These are phyloP conservation scores for Xylaria sp. DNA, from an alignment of 2,329 filamentous ascomycete species.

Conservation along the genomic window DNA sequence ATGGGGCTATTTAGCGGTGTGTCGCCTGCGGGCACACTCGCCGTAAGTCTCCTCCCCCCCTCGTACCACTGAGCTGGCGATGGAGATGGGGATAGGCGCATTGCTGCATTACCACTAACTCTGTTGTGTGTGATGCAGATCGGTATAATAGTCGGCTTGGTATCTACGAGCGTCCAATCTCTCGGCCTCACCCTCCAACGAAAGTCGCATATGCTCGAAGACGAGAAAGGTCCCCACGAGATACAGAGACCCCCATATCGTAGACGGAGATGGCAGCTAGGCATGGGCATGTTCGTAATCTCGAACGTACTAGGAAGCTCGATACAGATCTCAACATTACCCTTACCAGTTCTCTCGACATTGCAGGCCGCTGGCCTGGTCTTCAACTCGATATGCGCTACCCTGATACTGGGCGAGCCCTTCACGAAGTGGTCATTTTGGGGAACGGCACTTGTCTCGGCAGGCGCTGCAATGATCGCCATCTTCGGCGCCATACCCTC, in stretches of 20 bases:
- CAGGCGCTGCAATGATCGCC: slow-evolving; percentile 90
- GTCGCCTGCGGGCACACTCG: slow-evolving; percentile 74
- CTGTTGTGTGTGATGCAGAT: slow-evolving; percentile 65
- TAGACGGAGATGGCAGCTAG: slow-evolving; percentile 92
- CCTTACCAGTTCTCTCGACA: slow-evolving; percentile 92
- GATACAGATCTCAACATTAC: slow-evolving; percentile 96
- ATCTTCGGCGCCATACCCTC: slow-evolving; percentile 94
- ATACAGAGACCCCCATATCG: slow-evolving; percentile 87
- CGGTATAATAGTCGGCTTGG: slow-evolving; percentile 89
- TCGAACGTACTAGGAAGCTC: slow-evolving; percentile 95
- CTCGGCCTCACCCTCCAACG: slow-evolving; percentile 94
- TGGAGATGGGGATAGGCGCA: background rate
- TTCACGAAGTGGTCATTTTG: slow-evolving; percentile 94
- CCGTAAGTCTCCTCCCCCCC: slow-evolving; percentile 36
- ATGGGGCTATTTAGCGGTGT: slow-evolving; percentile 81
- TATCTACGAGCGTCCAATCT: slow-evolving; percentile 95
- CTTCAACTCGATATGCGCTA: slow-evolving; percentile 98
- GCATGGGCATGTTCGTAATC: slow-evolving; percentile 96
- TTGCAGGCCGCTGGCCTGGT: slow-evolving; percentile 95
- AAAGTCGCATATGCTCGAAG: slow-evolving; percentile 97
- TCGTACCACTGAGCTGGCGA: background rate
- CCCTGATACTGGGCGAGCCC: slow-evolving; percentile 88
- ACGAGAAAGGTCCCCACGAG: slow-evolving; percentile 86
- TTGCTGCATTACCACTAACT: slow-evolving; percentile 27
- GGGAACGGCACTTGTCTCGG: slow-evolving; percentile 88